phyloP scores from a whole-genome alignment of 441 rosid species.

The Gossypium davidsonii region DNA sequence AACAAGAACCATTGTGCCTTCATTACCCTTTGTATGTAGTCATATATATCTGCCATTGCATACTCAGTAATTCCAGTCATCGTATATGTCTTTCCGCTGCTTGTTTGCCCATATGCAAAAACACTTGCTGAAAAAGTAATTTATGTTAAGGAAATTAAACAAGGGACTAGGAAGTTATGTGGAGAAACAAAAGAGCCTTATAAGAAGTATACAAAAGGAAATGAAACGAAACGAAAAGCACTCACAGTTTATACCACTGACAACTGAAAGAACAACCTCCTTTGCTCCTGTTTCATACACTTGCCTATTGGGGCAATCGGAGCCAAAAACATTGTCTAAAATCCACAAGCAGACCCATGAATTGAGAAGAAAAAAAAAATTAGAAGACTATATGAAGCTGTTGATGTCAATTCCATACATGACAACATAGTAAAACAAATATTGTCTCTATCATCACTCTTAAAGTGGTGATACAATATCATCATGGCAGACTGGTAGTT shows the following conservation, averaged over 20 bases:
- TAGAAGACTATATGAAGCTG: constrained; percentile 1
- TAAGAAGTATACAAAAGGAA: background rate
- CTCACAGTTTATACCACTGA: constrained; percentile 52
- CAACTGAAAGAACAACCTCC: constrained; percentile 62
- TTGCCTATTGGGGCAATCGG: constrained; percentile 45
- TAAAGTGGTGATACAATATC: background rate
- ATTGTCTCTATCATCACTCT: background rate
- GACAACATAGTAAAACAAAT: background rate
- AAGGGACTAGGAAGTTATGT: background rate
- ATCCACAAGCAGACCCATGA: constrained; percentile 20
- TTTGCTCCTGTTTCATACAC: constrained; percentile 65
- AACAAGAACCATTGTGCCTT: background rate
- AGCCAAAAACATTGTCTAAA: constrained; percentile 59
- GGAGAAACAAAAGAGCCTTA: constrained; percentile 8
- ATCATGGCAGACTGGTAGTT: background rate
- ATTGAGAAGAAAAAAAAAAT: constrained; percentile 12
- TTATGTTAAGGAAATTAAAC: constrained; percentile 8
- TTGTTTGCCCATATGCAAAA: constrained; percentile 97
- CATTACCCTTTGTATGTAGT: constrained; percentile 63
- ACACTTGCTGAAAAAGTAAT: constrained; percentile 67
- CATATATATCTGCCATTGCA: constrained; percentile 74
- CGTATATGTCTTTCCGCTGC: constrained; percentile 91
- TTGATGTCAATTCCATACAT: background rate
- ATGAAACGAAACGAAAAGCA: background rate
- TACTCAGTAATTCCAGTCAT: constrained; percentile 83